These are phyloP conservation scores for Eremochloa ophiuroides DNA, from an alignment of 176 grass and related monocot genomes.

Conservation along the genomic window DNA sequence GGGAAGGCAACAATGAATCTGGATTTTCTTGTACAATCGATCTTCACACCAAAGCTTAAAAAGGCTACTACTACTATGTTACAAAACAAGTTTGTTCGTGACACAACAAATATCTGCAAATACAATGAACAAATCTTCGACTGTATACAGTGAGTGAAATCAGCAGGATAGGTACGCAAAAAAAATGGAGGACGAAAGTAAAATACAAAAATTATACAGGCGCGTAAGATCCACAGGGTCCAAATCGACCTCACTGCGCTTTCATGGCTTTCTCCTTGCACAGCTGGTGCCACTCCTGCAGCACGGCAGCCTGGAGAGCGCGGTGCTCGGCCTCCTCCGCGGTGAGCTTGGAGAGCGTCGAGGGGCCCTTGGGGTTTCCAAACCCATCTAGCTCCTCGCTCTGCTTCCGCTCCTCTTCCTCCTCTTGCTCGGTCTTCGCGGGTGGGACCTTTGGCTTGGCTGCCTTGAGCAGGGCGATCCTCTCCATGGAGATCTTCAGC, in stretches of 20 bases:
- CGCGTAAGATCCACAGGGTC: neutral
- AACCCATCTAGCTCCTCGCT: constrained; percentile 52
- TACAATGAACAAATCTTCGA: constrained; percentile 35
- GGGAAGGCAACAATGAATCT: neutral
- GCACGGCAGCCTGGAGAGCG: constrained; percentile 82
- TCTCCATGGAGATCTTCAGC: constrained; percentile 85
- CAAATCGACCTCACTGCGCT: constrained; percentile 38
- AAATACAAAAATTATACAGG: constrained; percentile 38
- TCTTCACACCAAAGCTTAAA: constrained; percentile 11
- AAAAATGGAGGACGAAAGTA: neutral
- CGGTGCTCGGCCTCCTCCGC: constrained; percentile 92
- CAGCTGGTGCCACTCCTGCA: constrained; percentile 88
- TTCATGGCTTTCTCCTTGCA: constrained; percentile 90
- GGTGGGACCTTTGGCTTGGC: constrained; percentile 71
- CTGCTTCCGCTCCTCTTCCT: constrained; percentile 68
- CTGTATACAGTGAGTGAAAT: neutral
- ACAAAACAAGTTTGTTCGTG: constrained; percentile 6
- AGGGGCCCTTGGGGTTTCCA: constrained; percentile 81
- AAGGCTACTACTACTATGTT: constrained; percentile 13
- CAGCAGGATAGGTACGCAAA: constrained; percentile 14
- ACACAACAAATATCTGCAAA: constrained; percentile 6
- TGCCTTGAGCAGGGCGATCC: constrained; percentile 81
- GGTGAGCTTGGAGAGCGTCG: constrained; percentile 76
- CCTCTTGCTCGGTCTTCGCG: constrained; percentile 52
- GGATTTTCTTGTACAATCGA: neutral